Evolutionary conservation across 257 asterid genomes (phyloP), one percentile per base, ranked within the genome.

Genomic region (Osmanthus fragrans): DNA sequence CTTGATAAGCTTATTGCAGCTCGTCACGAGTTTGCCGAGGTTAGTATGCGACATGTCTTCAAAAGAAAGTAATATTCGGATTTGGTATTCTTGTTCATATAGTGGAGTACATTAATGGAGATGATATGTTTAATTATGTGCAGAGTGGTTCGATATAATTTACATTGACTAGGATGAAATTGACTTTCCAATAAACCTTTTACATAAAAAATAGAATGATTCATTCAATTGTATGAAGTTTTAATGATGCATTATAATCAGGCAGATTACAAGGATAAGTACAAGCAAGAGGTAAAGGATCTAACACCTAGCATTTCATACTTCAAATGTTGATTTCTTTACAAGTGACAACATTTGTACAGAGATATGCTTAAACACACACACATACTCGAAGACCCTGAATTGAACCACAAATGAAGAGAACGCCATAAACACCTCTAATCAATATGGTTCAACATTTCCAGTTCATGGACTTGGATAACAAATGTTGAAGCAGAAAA

Each of bases 1-100:
- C 97, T 95, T 76, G 94, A 95, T 80, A 92, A 90, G 83, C 94
- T 95, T 82, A 89, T 93, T 83, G 91, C 94, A 25, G 90, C 97
- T 36, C 96, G 99, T 68, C 97, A 93, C 71, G 97, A 95, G 81
- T 88, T 95, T 81, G 86, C 99, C 64, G 91, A 93, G 99, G 97
- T 95, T 82, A 85, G 80, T 64, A 25, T 74, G 36, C 76, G 65
- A 9, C 33, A 3, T 25, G 15, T 60, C 33, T 23, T 29, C 16
- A 8, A 60, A 25, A 21, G 33, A 10, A 21, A 23, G 7, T 23
- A 25, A 10, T 16, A 12, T 23, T 60, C 8, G 7, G 30, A 60
- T 60, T 7, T 60, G 25, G 12, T 23, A 21, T 60, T 60, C 33
- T 9, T 60, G 30, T 60, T 60, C 68, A 8, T 25, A 25, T 23